Base-by-base conservation (phyloP, 768 basidiomycete species). In the Hypholoma fasciculare region DNA sequence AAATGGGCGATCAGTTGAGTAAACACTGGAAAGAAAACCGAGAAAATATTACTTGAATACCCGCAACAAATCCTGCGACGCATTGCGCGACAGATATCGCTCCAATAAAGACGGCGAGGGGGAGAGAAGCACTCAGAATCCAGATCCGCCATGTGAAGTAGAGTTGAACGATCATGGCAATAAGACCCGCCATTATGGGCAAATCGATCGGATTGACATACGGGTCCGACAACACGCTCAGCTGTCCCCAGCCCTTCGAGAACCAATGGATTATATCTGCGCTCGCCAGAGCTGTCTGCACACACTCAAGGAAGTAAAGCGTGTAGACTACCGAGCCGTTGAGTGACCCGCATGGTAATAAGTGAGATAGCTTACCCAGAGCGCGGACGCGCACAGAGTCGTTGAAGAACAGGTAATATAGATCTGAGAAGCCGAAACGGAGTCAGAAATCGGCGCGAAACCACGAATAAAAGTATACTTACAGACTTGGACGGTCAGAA, bases 111-210 rank as follows among this genome's bases (percentile, higher is more conserved):
- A 47, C 19, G 12, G 34, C 43, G 5, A 54, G 44, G 9, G 54
- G 54, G 23, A 34, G 16, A 2, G 54, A 54, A 14, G 9, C 16
- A 19, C 54, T 54, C 43, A 54, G 44, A 26, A 54, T 54, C 54
- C 54, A 54, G 17, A 54, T 54, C 30, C 54, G 54, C 43, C 44
- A 54, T n/a, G 54, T 46, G 44, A 54, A 54, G 42, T 54, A 54
- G 14, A 54, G 54, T 30, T 54, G 54, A 11, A 54, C 54, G 17
- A 47, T 54, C 54, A 54, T 54, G 36, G 54, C 54, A 20, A 54
- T 54, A 2, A 54, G 12, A 16, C 54, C 54, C 2, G 54, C 54
- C 54, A 54, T 54, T 13, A 54, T 54, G 4, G 54, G 54, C 3
- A 54, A 34, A 43, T 54, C 54, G 26, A 54, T 47, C 0, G 54